These are phyloP conservation scores for Candida pseudoglaebosa DNA, from an alignment of 805 yeast genomes.

Conservation along the genomic window DNA sequence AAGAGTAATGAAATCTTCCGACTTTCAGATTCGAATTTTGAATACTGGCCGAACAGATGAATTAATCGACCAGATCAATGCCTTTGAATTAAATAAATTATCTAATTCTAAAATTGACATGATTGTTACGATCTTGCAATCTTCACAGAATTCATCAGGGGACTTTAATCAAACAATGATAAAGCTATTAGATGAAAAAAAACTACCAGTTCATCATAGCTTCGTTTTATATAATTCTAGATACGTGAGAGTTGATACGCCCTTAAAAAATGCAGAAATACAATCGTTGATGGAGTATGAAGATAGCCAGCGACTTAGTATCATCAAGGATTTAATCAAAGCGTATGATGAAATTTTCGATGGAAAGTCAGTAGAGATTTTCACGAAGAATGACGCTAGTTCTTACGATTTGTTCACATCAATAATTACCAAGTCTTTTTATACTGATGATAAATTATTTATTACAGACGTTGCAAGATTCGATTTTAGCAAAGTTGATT, in stretches of 20 bases:
- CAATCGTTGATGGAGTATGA: slow-evolving; percentile 45
- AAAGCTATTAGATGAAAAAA: slow-evolving; percentile 23
- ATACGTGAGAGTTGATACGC: slow-evolving; percentile 30
- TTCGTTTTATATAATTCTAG: slow-evolving; percentile 56
- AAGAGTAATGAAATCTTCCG: slow-evolving; percentile 19
- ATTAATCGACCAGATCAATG: not conserved
- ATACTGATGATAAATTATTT: slow-evolving; percentile 37
- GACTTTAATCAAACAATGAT: slow-evolving; percentile 4
- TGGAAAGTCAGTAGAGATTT: slow-evolving; percentile 10
- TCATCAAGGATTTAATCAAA: slow-evolving; percentile 23
- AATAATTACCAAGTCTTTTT: slow-evolving; percentile 41
- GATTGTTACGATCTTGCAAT: slow-evolving; percentile 5
- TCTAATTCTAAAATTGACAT: slow-evolving; percentile 11
- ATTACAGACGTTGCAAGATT: slow-evolving; percentile 43
- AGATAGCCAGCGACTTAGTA: slow-evolving; percentile 37
- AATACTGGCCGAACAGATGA: slow-evolving; percentile 18
- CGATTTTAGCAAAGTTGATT: slow-evolving; percentile 36
- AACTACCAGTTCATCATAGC: slow-evolving; percentile 29
- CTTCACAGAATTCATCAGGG: not conserved
- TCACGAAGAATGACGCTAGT: slow-evolving; percentile 18
- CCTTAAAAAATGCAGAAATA: slow-evolving; percentile 24
- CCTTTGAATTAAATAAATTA: slow-evolving; percentile 5
- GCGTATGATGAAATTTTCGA: slow-evolving; percentile 25
- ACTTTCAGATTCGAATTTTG: slow-evolving; percentile 36
- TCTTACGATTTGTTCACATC: slow-evolving; percentile 48